Base-by-base conservation (phyloP, 192 early-diverging fungal species). In the Umbelopsis sp. region DNA sequence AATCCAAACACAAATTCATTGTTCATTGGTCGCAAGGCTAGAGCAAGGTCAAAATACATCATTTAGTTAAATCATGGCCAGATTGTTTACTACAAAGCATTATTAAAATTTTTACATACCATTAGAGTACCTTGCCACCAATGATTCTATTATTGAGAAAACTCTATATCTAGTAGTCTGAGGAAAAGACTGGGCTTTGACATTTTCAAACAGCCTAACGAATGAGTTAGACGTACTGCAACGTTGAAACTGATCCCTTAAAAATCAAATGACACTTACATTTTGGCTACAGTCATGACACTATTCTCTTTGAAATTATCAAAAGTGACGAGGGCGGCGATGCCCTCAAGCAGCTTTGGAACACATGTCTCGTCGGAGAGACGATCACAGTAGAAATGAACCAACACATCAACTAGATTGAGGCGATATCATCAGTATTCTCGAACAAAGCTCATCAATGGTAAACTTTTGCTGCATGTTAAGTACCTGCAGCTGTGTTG, bases 131-230 rank as follows among this genome's bases (percentile, higher is more conserved):
- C 77, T 82, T n/a, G 83, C 76, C 25, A 98, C 75, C 11, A 93
- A 78, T 10, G 75, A 67, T 1, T 94, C 91, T 47, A 98, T 84
- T 25, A 97, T 83, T 49, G 81, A 75, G 77, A 91, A 97, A 2
- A 88, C 89, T 0, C 80, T 77, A 71, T 91, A 85, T 31, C 98
- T 89, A 5, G 93, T 89, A 0, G 85, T 88, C 71, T 99, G 95
- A 62, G 91, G 95, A 79, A 90, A 97, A 45, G 86, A 93, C 68
- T 98, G 98, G n/a, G 97, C 91, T 31, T 93, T 90, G 21, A 99
- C 82, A 52, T 94, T 88, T 9, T 87, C 86, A 72, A 98, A 93
- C 29, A 99, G 81, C 31, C 91, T 90, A 68, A 67, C 71, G 5
- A 70, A 38, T 7, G 84, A 47, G 6, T 41, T 81, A 83, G 20